phyloP scores from a whole-genome alignment of 352 stramenopile species.

The Phytophthora capsici region DNA sequence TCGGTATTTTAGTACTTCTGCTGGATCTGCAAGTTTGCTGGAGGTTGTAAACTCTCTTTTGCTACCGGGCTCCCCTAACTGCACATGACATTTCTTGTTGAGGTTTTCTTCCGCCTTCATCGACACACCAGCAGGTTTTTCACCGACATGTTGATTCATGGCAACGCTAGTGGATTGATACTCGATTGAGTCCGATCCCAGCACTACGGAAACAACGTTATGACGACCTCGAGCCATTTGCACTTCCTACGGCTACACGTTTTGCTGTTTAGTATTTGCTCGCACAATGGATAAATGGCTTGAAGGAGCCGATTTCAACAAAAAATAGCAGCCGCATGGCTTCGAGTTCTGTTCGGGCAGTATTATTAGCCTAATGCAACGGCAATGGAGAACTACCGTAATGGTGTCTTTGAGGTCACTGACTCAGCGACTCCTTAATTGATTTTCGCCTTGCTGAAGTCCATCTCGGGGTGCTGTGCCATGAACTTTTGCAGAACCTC shows the following conservation, averaged over 20 bases:
- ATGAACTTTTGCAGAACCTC: constrained; percentile 99
- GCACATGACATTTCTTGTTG: constrained; percentile 71
- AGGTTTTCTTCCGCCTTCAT: constrained; percentile 41
- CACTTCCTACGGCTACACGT: not conserved
- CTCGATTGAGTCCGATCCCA: constrained; percentile 64
- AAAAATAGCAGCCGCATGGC: constrained; percentile 28
- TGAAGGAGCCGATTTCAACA: not conserved
- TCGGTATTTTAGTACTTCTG: constrained; percentile 69
- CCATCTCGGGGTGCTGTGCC: constrained; percentile 98
- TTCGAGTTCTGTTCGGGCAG: constrained; percentile 26
- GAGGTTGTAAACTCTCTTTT: constrained; percentile 68
- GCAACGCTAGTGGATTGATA: constrained; percentile 56
- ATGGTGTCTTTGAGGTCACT: not conserved
- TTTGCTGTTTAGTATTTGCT: constrained; percentile 2
- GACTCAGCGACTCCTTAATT: constrained; percentile 56
- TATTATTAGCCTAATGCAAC: constrained; percentile 31
- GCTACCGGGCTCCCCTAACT: constrained; percentile 66
- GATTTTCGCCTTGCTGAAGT: constrained; percentile 99
- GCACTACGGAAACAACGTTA: constrained; percentile 66
- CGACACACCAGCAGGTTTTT: constrained; percentile 10
- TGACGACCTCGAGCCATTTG: constrained; percentile 36
- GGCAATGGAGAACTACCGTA: constrained; percentile 5
- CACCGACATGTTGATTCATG: constrained; percentile 55
- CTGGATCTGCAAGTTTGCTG: constrained; percentile 63
- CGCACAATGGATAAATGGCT: constrained; percentile 10